Percentiles rank a stretch among this genome's conserved stretches.
These are phyloP conservation scores for Clitopilus passeckerianus DNA, from an alignment of 768 basidiomycete genomes.

Conservation along the genomic window DNA sequence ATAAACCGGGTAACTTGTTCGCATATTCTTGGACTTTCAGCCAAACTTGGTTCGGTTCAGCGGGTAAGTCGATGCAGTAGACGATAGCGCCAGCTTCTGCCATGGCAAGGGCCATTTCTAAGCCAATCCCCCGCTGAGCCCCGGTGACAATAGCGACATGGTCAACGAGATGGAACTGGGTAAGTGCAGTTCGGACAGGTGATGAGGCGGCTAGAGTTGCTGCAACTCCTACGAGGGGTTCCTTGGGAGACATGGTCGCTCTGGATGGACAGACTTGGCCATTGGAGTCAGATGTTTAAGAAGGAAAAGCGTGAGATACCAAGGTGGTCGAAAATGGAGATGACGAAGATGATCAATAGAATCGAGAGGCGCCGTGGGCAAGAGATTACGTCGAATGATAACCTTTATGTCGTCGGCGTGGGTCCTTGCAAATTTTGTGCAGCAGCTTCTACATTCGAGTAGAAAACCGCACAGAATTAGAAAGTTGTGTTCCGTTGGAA, in stretches of 20 bases:
- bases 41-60: conserved; percentile 44
- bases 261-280: neutral
- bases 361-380: neutral
- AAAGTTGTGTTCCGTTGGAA: no score
- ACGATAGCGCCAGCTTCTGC: conserved; percentile 24
- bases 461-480: no score
- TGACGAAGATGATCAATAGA: neutral
- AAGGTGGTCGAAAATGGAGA: neutral
- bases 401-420: neutral
- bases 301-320: neutral
- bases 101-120: conserved; percentile 27
- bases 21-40: conserved; percentile 40
- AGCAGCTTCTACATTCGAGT: no score
- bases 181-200: conserved; percentile 9
- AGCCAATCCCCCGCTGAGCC: conserved; percentile 55
- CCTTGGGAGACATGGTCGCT: neutral
- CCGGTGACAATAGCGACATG: conserved; percentile 50
- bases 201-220: conserved; percentile 14
- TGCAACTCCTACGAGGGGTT: conserved; percentile 12
- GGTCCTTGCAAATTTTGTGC: no score
- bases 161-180: conserved; percentile 37
- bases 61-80: conserved; percentile 62
- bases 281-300: neutral
- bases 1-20: conserved; percentile 18
- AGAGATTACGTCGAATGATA: neutral